Evolutionary conservation across 1,284 basidiomycete species (phyloP).

Genomic region (Meira nashicola): DNA sequence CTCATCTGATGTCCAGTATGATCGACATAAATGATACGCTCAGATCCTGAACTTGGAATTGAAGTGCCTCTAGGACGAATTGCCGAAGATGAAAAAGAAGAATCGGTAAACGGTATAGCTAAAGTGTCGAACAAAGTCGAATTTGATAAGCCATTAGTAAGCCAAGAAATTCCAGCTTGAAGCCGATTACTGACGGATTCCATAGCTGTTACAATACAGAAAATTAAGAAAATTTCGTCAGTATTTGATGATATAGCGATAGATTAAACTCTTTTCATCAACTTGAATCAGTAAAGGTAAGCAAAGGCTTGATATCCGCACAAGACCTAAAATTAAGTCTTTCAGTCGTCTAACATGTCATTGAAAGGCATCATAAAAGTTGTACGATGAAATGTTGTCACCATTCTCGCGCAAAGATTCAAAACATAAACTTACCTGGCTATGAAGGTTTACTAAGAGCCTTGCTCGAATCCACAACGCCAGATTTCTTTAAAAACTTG

Average conservation of each 20-base stretch:
- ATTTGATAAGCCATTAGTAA: not conserved
- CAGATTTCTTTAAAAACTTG: too few relatives aligned
- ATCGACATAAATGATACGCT: not conserved
- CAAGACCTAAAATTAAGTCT: not conserved
- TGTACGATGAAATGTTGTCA: too few relatives aligned
- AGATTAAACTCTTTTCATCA: not conserved
- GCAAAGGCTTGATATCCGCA: constrained; percentile 2
- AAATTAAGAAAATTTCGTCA: not conserved
- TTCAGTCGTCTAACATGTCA: constrained; percentile 9
- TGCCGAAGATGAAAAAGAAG: not conserved
- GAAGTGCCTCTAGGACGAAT: not conserved
- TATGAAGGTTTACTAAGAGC: too few relatives aligned
- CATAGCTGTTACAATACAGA: not conserved
- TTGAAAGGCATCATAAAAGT: not conserved
- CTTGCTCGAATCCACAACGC: too few relatives aligned
- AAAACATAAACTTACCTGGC: too few relatives aligned
- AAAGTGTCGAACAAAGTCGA: constrained; percentile 1
- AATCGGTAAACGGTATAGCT: constrained; percentile 4
- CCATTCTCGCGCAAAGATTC: too few relatives aligned
- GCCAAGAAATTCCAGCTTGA: not conserved
- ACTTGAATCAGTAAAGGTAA: not conserved
- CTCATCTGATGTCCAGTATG: not conserved
- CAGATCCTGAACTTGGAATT: not conserved
- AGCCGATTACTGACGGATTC: not conserved
- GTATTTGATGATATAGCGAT: too few relatives aligned